Evolutionary conservation across 1,284 basidiomycete genomes (phyloP), one percentile per base, ranked within the genome.

Genomic region (Cerioporus squamosus): DNA sequence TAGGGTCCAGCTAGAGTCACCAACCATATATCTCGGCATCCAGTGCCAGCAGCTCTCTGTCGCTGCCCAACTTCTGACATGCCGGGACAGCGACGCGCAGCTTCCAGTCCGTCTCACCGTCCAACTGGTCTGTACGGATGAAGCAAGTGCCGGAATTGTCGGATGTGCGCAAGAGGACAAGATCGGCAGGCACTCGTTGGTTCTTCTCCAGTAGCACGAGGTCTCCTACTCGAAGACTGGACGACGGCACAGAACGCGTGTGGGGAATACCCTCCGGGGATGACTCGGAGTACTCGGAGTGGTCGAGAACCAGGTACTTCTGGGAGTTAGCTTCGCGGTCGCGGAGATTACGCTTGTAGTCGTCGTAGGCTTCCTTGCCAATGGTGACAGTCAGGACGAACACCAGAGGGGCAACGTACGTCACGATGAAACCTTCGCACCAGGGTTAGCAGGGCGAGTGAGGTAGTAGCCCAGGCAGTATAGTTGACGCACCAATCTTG

Each of bases 21-120:
- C 36, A 61, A 91, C 91, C 91, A 66, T 95, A 96, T 5, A 97
- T 85, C 61, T 92, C 91, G 0, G 93, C 95, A 64, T 93, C 89
- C 14, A 97, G 75, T 7, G 80, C 74, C 22, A 91, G 80, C 3
- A 99, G 74, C 23, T 90, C 88, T 18, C 77, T 77, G 65, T 92
- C 81, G 40, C 80, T 84, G 0, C 79, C 78, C 60, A 97, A 74
- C 66, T 87, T 87, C 76, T 98, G 95, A 29, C 91, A 94, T 24
- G 88, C 81, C 1, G 90, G 84, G 3, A 97, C 89, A 0, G 97
- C 96, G 1, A 98, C 89, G 10, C 94, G 87, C 50, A 98, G 79
- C 74, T 99, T 99, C 97, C 97, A 99, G 69, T 99, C 97, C 1
- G 97, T 99, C 76, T 99, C 97, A 44, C 97, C 97, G 67, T 99